A percentile compares a stretch with the other conserved stretches of the same genome.
These are phyloP conservation scores for Chalaropsis ovoidea DNA, from an alignment of 2,329 filamentous ascomycete genomes.

Conservation along the genomic window DNA sequence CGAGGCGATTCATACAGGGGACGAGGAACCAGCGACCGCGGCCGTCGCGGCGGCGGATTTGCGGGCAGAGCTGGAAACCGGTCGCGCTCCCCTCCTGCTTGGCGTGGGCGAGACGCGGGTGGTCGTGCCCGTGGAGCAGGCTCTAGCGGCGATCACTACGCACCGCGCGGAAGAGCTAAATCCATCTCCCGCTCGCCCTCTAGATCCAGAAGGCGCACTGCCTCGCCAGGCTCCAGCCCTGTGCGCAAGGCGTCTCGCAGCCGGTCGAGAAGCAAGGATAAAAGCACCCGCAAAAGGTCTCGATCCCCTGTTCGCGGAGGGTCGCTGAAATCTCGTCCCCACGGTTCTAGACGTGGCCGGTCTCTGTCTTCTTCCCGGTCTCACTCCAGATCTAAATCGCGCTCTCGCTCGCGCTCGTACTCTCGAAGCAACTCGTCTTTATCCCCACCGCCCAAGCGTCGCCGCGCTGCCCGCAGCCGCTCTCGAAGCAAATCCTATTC, in stretches of 20 bases:
- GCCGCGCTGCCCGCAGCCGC: slow-evolving; percentile 17
- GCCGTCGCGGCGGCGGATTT: slow-evolving; percentile 36
- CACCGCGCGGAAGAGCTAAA: slow-evolving; percentile 37
- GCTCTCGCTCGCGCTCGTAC: slow-evolving; percentile 28
- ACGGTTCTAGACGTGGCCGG: slow-evolving; percentile 37
- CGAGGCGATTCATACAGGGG: slow-evolving; percentile 44
- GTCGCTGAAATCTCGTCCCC: slow-evolving; percentile 35
- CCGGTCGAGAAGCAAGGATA: slow-evolving; percentile 42
- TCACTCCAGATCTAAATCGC: slow-evolving; percentile 26
- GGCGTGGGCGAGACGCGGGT: slow-evolving; percentile 31
- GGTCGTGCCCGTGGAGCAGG: slow-evolving; percentile 38
- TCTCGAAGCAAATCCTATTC: slow-evolving; percentile 9
- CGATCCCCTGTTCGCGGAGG: slow-evolving; percentile 30
- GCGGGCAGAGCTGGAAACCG: slow-evolving; percentile 37
- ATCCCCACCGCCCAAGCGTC: slow-evolving; percentile 23
- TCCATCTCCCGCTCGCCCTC: slow-evolving; percentile 30
- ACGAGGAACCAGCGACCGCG: slow-evolving; percentile 39
- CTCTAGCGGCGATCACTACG: slow-evolving; percentile 37
- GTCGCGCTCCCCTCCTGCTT: slow-evolving; percentile 40
- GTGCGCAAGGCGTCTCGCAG: slow-evolving; percentile 37
- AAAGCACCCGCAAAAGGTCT: slow-evolving; percentile 37
- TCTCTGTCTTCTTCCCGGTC: slow-evolving; percentile 32
- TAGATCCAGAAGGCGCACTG: slow-evolving; percentile 26
- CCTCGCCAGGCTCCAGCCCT: slow-evolving; percentile 30
- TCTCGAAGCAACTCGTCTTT: slow-evolving; percentile 26